Evolutionary conservation across 1,284 basidiomycete genomes (phyloP), one percentile per base, ranked within the genome.

Genomic region (Boletus sp.): DNA sequence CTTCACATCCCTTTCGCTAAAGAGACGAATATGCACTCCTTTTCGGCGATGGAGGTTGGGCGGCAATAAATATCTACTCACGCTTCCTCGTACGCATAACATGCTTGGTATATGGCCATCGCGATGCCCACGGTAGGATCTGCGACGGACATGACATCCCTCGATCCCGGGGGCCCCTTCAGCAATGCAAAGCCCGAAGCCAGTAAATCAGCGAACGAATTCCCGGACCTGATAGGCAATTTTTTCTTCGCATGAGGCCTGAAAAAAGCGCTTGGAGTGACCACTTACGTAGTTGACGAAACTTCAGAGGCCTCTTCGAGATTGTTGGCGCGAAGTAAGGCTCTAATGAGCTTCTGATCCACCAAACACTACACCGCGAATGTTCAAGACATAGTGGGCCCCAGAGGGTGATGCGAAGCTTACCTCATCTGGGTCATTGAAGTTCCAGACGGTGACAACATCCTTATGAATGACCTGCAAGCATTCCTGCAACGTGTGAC

Each of bases 381-480:
- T 12, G 8, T 23, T 43, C 10, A 10, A 17, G 8, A 17, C 10
- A 22, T 13, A 12, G 12, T 54, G 5, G 8, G 8, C 6, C 38
- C 8, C 19, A 25, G 12, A 9, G 12, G n/a, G 16, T 13, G 16
- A 39, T 22, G 9, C 3, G 3, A n/a, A 14, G 8, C 57, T 6
- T 46, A 61, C 67, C 6, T 54, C 4, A 6, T 48, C 13, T 5
- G 13, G 5, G 22, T 49, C 48, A 19, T 52, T 19, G 16, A 67
- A 57, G 35, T 67, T 65, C 65, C 65, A 67, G 10, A 62, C 52
- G 4, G 41, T 32, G n/a, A 59, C 41, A 14, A 66, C 57, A 14
- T 67, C 67, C 3, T 43, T 23, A 22, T 53, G 63, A 17, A 67
- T 51, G 5, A 56, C 48, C 10, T 52, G n/a, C 37, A 69, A 38